Evolutionary conservation across 352 stramenopile species (phyloP).

Genomic region (Blastocystis sp.): DNA sequence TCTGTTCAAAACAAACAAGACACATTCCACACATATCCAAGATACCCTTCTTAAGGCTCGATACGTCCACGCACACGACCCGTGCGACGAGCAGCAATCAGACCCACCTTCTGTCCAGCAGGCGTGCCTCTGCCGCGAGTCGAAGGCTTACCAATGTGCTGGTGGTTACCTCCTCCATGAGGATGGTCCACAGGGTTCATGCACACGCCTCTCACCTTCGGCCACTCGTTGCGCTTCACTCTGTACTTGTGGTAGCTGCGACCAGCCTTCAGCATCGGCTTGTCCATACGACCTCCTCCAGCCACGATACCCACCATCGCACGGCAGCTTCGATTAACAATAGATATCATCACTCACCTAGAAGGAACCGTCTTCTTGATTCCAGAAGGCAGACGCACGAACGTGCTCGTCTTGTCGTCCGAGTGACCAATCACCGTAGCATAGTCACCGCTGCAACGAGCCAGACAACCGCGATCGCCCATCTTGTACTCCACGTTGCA

Average conservation of each 20-base stretch:
- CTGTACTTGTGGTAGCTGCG: too few relatives aligned
- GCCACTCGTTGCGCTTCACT: too few relatives aligned
- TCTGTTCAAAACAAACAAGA: neutral
- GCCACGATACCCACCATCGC: conserved; percentile 90
- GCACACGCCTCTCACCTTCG: too few relatives aligned
- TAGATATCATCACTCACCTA: too few relatives aligned
- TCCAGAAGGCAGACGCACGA: conserved; percentile 75
- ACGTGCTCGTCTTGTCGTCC: conserved; percentile 90
- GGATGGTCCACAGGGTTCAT: too few relatives aligned
- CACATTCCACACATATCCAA: neutral
- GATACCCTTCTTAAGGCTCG: conserved; percentile 7
- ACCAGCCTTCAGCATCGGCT: conserved; percentile 97
- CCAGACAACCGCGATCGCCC: conserved; percentile 88
- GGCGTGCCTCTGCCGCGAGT: too few relatives aligned
- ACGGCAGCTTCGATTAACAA: conserved; percentile 82
- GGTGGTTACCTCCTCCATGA: too few relatives aligned
- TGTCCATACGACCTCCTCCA: conserved; percentile 92
- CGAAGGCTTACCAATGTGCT: too few relatives aligned
- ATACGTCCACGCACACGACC: conserved; percentile 50
- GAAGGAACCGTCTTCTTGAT: conserved; percentile 76
- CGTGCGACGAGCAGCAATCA: conserved; percentile 48
- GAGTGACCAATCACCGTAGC: conserved; percentile 94
- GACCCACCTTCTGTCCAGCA: neutral
- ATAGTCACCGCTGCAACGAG: conserved; percentile 89
- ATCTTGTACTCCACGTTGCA: conserved; percentile 89